Evolutionary conservation across 768 basidiomycete genomes (phyloP), one percentile per base, ranked within the genome.

Genomic region (Suillus tomentosus): DNA sequence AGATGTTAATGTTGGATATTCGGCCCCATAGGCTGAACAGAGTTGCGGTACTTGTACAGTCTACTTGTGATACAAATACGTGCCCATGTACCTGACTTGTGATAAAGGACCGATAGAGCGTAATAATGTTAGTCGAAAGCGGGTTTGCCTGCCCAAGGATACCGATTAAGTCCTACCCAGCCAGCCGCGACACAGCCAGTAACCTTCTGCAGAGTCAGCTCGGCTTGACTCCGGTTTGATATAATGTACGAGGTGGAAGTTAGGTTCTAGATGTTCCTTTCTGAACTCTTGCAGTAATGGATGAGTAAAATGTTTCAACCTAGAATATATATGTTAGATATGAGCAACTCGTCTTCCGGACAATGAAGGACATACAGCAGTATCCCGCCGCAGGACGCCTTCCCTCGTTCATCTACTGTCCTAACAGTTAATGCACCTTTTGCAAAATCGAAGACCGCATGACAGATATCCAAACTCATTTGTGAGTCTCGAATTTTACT

Each of bases 221-320:
- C 95, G 82, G 61, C 92, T 95, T 0, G 92, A 85, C n/a, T 84
- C 79, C 0, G 96, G 96, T 73, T 99, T 99, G 70, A 88, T 77
- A 69, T 83, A 87, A 19, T 80, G 76, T 1, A 97, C 92, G 19
- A 80, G 75, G 34, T 80, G 74, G 72, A 99, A 99, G 66, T 82
- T 79, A 0, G 86, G 85, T 24, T 81, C 77, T 2, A 97, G 80
- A 6, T 76, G 72, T n/a, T 81, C 70, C 37, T 77, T 77, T 11
- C 87, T 82, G 73, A 97, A 96, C n/a, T 79, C 71, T 47, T 87
- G 79, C 22, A 91, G 73, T 45, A 85, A 73, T 2, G 94, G 94
- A 73, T 95, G 91, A 19, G 80, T 79, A 68, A 97, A 96, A 76
- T 92, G 87, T 69, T 97, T 97, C 64, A 97, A 80, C 24, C 95